Evolutionary conservation across 2,329 filamentous ascomycete species (phyloP).

Genomic region (Talaromyces pinophilus): DNA sequence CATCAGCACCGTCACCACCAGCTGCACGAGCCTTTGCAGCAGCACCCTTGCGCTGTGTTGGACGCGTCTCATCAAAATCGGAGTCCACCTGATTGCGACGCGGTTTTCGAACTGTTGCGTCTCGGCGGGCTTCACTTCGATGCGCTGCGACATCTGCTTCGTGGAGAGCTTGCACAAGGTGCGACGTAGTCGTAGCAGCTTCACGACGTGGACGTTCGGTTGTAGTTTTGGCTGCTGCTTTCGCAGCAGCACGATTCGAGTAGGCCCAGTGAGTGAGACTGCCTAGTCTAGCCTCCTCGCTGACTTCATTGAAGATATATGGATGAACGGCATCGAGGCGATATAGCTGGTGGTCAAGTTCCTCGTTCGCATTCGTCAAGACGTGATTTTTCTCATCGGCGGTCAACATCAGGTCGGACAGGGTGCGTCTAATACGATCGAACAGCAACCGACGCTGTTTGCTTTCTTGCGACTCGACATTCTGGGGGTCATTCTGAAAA

Average conservation of each 20-base stretch:
- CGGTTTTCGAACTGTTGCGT: constrained; percentile 76
- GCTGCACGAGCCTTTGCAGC: constrained; percentile 50
- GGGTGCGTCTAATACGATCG: constrained; percentile 72
- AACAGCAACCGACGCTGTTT: constrained; percentile 66
- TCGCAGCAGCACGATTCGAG: constrained; percentile 69
- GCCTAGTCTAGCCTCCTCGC: constrained; percentile 89
- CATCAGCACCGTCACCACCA: constrained; percentile 23
- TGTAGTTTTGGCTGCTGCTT: constrained; percentile 58
- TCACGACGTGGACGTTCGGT: constrained; percentile 77
- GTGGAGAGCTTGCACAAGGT: constrained; percentile 66
- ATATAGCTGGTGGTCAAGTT: constrained; percentile 77
- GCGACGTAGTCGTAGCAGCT: constrained; percentile 64
- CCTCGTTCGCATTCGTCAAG: constrained; percentile 86
- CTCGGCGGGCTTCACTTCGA: constrained; percentile 80
- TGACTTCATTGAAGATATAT: constrained; percentile 84
- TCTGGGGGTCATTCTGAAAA: constrained; percentile 30
- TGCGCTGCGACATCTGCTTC: constrained; percentile 76
- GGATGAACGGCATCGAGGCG: constrained; percentile 87
- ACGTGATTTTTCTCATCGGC: constrained; percentile 98
- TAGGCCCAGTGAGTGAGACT: constrained; percentile 96
- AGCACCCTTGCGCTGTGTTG: constrained; percentile 57
- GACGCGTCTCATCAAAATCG: constrained; percentile 70
- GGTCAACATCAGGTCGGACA: constrained; percentile 82
- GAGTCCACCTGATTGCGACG: constrained; percentile 72
- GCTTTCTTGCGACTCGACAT: constrained; percentile 39